Evolutionary conservation across 805 yeast species (phyloP).

Genomic region (Kazachstania bromeliacearum): DNA sequence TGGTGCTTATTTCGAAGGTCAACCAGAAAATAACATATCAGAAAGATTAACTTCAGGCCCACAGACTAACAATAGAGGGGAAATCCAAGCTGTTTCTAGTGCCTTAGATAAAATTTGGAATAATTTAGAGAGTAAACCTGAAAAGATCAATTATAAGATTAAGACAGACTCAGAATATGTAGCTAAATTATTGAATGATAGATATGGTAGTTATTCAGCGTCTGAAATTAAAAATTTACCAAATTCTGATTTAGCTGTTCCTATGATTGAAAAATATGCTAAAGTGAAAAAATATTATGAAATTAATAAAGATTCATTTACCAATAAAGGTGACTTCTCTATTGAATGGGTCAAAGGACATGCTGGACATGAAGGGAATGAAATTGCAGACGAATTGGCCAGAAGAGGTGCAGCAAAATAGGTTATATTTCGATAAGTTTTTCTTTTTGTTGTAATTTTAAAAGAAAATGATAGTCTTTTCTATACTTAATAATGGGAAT

Average conservation of each 20-base stretch:
- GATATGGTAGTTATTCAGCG: slow-evolving; percentile 43
- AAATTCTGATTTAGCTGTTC: slow-evolving; percentile 27
- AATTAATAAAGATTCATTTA: slow-evolving; percentile 15
- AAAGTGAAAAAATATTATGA: slow-evolving; percentile 33
- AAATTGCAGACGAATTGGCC: slow-evolving; percentile 68
- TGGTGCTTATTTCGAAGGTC: slow-evolving; percentile 66
- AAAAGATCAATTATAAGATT: slow-evolving; percentile 33
- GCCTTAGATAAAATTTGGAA: slow-evolving; percentile 42
- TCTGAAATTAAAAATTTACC: slow-evolving; percentile 31
- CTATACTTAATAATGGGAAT: no score
- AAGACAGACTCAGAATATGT: slow-evolving; percentile 67
- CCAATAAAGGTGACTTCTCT: slow-evolving; percentile 32
- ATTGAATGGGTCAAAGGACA: slow-evolving; percentile 68
- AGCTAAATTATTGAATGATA: slow-evolving; percentile 43
- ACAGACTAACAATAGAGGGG: slow-evolving; percentile 78
- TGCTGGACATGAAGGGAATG: slow-evolving; percentile 60
- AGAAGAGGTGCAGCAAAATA: slow-evolving; percentile 44
- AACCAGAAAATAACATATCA: slow-evolving; percentile 39
- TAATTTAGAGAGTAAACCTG: slow-evolving; percentile 8
- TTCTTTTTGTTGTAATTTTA: no score
- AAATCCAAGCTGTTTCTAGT: slow-evolving; percentile 52
- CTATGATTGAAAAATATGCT: slow-evolving; percentile 35
- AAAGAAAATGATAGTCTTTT: no score
- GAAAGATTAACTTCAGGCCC: slow-evolving; percentile 38
- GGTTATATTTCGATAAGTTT: no score